Base-by-base conservation (phyloP, 2,329 filamentous ascomycete genomes). In the Calonectria leucothoes region DNA sequence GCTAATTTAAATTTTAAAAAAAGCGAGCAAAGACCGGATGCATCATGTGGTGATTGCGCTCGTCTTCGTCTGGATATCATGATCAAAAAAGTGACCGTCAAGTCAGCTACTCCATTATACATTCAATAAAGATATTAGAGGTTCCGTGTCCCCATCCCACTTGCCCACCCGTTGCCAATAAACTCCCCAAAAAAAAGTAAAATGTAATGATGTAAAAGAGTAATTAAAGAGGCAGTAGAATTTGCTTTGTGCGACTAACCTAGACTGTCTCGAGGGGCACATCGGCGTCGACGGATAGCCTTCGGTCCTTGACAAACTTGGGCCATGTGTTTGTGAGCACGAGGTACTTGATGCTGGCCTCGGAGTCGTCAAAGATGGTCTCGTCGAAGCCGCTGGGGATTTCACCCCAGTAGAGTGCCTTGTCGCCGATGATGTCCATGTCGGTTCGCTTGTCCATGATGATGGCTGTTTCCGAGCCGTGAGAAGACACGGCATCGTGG, bases 291-390 rank as follows among this genome's bases (percentile, higher is more conserved):
- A 82, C 76, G 1, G 83, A 84, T n/a, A 79, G 77, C 39, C 83
- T 77, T 61, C 83, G 77, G 65, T 88, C 86, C 71, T 82, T 85
- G 72, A 91, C 87, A 74, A 89, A 92, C 79, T 90, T 91, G 42
- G 89, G 89, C 92, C 92, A 94, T 0, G 92, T 94, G 81, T 94
- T 94, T 17, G 91, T 93, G 69, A 93, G 84, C 3, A 94, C 91
- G 10, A 93, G 86, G 73, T 93, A 92, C 82, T 93, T 93, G 84
- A 94, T 90, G 78, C 88, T 90, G 17, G 84, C 82, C 79, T 93
- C 89, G 0, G 92, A 89, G 23, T 85, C 87, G 77, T 93, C 91
- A 77, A 94, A 94, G 6, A 93, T 86, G 0, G 80, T 81, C 6
- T 86, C 83, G 65, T 87, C 85, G 71, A 94, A 94, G 0, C 76